Base-by-base conservation (phyloP, 2,329 filamentous ascomycete species). In the Fusarium napiforme region DNA sequence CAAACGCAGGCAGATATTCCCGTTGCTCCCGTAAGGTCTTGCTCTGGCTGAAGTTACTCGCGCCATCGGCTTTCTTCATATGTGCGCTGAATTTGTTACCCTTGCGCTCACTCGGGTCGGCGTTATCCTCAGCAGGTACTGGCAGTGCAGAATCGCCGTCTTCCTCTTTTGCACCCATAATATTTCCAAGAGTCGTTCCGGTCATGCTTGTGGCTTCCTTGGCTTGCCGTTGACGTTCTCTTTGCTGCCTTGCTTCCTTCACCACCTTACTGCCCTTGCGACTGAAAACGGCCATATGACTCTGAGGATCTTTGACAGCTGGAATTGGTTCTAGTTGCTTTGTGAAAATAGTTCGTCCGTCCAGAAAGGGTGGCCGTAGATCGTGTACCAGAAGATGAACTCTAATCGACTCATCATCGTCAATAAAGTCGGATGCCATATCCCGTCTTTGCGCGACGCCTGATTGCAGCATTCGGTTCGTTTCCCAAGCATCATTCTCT, bases 231-330 rank as follows among this genome's bases (percentile, higher is more conserved):
- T 97, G 94, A 46, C 96, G 90, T 81, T 99, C 96, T 71, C 95
- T 93, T 82, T 97, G 95, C 82, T 97, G 95, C 46, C 97, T 88
- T 76, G 93, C 92, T 77, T 99, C 96, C 78, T 93, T 93, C 18
- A 99, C 96, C 4, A 98, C 95, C 77, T 91, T 93, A 80, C 96
- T 98, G 2, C 96, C 96, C 81, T 98, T 98, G 47, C 96, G 90
- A 83, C 95, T 97, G 78, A 98, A 98, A 3, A 99, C 95, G 2
- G 96, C 96, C 96, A 99, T 97, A 79, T 99, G 96, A 80, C 97
- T 99, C 82, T 98, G 96, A 32, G 93, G 92, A 81, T 99, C 96
- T 59, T 93, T 90, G 19, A 99, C 93, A 1, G 96, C 97, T 1
- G 96, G 94, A 2, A 99, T 93, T 0, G 96, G 97, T 67, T 99